These are phyloP conservation scores for Neonectria faginata DNA, from an alignment of 2,329 filamentous ascomycete species.

Conservation along the genomic window DNA sequence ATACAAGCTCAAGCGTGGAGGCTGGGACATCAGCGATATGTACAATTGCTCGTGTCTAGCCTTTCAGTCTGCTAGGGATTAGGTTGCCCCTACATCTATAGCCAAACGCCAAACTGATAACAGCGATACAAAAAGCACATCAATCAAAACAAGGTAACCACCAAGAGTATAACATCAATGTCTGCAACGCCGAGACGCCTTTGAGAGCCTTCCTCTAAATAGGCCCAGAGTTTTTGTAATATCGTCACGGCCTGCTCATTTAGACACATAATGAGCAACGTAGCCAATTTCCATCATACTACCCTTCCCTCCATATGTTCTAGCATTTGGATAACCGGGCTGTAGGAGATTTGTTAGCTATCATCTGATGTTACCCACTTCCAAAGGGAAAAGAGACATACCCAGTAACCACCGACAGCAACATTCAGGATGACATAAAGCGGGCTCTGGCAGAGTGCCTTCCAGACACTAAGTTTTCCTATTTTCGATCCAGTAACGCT, in stretches of 20 bases:
- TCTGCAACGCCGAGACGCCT: not conserved
- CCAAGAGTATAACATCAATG: not conserved
- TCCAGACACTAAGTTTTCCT: constrained; percentile 60
- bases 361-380: not conserved
- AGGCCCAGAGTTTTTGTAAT: not conserved
- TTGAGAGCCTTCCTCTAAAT: not conserved
- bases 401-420: constrained; percentile 66
- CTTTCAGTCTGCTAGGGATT: not conserved
- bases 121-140: not conserved
- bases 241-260: not conserved
- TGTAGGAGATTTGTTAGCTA: constrained; percentile 36
- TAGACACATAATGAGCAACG: constrained; percentile 51
- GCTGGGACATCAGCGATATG: not conserved
- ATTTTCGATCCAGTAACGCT: constrained; percentile 59
- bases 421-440: constrained; percentile 67
- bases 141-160: too few relatives aligned
- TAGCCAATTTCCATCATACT: constrained; percentile 62
- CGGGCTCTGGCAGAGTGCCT: constrained; percentile 60
- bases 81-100: not conserved
- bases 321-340: constrained; percentile 61
- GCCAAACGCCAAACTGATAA: not conserved
- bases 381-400: constrained; percentile 50
- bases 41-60: not conserved
- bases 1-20: not conserved
- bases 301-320: constrained; percentile 57